Conservation (phyloP, 2,329 filamentous ascomycete genomes). For the Cladosporium sp. region DNA sequence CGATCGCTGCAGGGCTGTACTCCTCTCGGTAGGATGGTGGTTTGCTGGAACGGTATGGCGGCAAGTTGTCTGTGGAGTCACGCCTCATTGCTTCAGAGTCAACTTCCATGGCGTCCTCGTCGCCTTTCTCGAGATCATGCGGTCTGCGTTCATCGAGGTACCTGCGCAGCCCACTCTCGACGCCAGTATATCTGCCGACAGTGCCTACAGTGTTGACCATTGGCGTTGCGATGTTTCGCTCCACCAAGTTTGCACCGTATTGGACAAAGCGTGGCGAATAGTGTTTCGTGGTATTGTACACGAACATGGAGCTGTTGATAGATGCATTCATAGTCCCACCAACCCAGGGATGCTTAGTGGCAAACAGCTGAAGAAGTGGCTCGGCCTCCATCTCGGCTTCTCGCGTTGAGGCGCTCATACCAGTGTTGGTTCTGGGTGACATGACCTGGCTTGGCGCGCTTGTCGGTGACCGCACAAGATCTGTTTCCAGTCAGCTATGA, state of each 20-base stretch:
- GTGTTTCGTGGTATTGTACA: conserved; percentile 83
- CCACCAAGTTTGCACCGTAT: conserved; percentile 85
- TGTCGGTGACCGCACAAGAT: conserved; percentile 39
- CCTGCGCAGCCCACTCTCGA: conserved; percentile 82
- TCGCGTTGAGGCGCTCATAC: not conserved
- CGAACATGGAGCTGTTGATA: conserved; percentile 70
- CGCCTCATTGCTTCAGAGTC: conserved; percentile 40
- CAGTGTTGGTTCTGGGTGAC: conserved; percentile 16
- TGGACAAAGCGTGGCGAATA: conserved; percentile 83
- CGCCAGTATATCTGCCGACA: conserved; percentile 78
- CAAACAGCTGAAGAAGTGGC: conserved; percentile 80
- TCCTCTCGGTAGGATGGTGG: conserved; percentile 33
- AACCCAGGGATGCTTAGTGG: conserved; percentile 81
- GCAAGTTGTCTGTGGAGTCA: conserved; percentile 68
- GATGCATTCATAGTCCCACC: conserved; percentile 64
- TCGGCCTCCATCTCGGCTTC: conserved; percentile 54
- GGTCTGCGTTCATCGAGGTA: conserved; percentile 62
- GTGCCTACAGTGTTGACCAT: conserved; percentile 82
- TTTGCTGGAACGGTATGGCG: conserved; percentile 75
- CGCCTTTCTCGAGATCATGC: conserved; percentile 44
- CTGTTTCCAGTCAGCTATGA: conserved; percentile 25
- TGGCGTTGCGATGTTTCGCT: conserved; percentile 76
- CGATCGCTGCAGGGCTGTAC: conserved; percentile 26
- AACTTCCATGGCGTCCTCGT: conserved; percentile 44
- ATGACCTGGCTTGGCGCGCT: conserved; percentile 23